Evolutionary conservation across 768 basidiomycete species (phyloP), one percentile per base, ranked within the genome.

Genomic region (Hydnum rufescens): DNA sequence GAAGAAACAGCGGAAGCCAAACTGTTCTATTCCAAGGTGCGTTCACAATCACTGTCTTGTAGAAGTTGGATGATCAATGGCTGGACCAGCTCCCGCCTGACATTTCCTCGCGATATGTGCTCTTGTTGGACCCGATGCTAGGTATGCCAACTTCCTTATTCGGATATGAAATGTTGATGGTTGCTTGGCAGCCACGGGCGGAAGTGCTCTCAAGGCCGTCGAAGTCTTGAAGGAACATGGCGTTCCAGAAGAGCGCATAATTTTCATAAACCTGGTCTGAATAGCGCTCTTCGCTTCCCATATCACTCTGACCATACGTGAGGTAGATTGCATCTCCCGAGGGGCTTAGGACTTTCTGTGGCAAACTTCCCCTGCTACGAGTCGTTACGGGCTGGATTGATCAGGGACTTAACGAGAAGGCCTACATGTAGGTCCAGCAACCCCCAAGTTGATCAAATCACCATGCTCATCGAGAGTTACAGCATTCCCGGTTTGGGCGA

Each of bases 361-460:
- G 32, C 23, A 31, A 26, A 25, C 28, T 22, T 42, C 36, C 42
- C 49, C 88, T 88, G 2, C 65, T 87, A 26, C 79, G 80, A 63
- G 79, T 92, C 83, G 81, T 95, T 51, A 93, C 90, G 6, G 90
- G 90, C 2, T 93, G 90, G 88, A 87, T 96, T 51, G 90, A 96
- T 63, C 68, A 88, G 58, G 85, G 88, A 3, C 73, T 96, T 50
- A 90, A 96, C 58, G 85, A 85, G 53, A 86, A 81, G 63, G 78
- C 84, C 23, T 95, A 50, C 51, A 44, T 32, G 2, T 32, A 22
- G 23, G 53, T 53, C 2, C 19, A n/a, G 28, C n/a, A n/a, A 18
- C 49, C 26, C 44, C 13, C 44, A 47, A 32, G 8, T 13, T 16
- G 1, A 28, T 8, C 26, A 28, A 13, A 47, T 47, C 16, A 25